Base-by-base conservation (phyloP, 352 stramenopile species). In the Globisporangium recalcitrans region DNA sequence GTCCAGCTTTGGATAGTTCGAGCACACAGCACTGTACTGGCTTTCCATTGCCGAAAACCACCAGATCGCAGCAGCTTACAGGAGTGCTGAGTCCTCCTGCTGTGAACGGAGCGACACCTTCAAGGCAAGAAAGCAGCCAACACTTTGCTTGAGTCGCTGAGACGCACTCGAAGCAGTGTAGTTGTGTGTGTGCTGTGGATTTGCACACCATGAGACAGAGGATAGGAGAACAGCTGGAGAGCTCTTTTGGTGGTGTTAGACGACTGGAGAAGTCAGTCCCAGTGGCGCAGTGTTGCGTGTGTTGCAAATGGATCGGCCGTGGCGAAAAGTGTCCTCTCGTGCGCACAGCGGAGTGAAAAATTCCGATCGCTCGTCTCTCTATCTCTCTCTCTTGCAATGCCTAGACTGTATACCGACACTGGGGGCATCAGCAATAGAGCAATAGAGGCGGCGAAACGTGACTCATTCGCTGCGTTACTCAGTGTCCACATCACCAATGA, bases 1-100 rank as follows among this genome's bases (percentile, higher is more conserved):
- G 32, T 46, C 29, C 52, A 48, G 49, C 53, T 59, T 24, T 59
- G 53, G 53, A 59, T 49, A 46, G 22, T 59, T 24, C 53, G 34
- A n/a, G 32, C n/a, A n/a, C n/a, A n/a, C n/a, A n/a, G n/a, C n/a
- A n/a, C n/a, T n/a, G 11, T 22, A 27, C 49, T 14, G 26, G 26
- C 16, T 55, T 52, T 21, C 47, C 8, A 49, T 49, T 24, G n/a
- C 42, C 26, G 7, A 26, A n/a, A 22, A 14, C 36, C n/a, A n/a
- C n/a, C n/a, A n/a, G n/a, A n/a, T n/a, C n/a, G n/a, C n/a, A 38
- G 16, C 19, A 24, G 42, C 16, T 22, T 19, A 48, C 10, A 11
- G 13, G 32, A 38, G 32, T 14, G 10, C 21, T 46, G 38, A 19
- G 38, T 21, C 16, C 13, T 11, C 16, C 16, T 46, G 38, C 38